Evolutionary conservation across 2,329 filamentous ascomycete genomes (phyloP).

Genomic region (Cordyceps sp.): DNA sequence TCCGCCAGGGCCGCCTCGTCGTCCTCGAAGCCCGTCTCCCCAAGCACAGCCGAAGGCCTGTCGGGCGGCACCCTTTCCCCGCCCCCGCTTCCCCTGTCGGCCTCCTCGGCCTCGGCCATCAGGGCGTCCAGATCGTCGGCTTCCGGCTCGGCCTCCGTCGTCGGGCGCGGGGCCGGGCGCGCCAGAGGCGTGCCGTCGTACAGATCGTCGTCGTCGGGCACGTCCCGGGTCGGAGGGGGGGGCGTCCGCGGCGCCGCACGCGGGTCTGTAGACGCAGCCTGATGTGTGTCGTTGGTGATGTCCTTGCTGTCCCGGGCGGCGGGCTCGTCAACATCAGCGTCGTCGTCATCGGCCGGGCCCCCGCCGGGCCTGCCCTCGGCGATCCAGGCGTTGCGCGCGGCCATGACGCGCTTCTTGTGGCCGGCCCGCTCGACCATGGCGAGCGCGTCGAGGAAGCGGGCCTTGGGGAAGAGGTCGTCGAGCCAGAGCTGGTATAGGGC

Average conservation of each 20-base stretch:
- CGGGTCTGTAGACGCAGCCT: no score
- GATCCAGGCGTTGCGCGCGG: constrained; percentile 69
- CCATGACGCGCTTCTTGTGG: constrained; percentile 63
- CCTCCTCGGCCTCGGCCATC: constrained; percentile 29
- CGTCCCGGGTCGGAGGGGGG: constrained; percentile 6
- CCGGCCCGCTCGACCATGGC: constrained; percentile 86
- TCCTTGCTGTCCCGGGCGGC: constrained; percentile 3
- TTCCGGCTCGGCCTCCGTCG: constrained; percentile 17
- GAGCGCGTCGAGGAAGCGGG: constrained; percentile 80
- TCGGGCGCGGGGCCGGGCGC: constrained; percentile 5
- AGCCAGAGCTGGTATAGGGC: constrained; percentile 95
- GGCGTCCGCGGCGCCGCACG: constrained; percentile 4
- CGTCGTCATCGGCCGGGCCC: constrained; percentile 12
- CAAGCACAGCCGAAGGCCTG: no score
- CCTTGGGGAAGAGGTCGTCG: constrained; percentile 87
- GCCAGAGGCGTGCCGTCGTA: constrained; percentile 37
- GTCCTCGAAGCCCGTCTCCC: constrained; percentile 42
- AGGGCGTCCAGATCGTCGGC: constrained; percentile 35
- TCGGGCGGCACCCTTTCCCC: constrained; percentile 7
- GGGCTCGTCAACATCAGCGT: constrained; percentile 12
- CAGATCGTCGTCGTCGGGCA: constrained; percentile 29
- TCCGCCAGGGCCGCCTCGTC: constrained; percentile 54
- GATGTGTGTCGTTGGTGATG: no score
- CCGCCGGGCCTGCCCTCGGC: constrained; percentile 54
- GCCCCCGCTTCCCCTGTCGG: constrained; percentile 4